Evolutionary conservation across 2,329 filamentous ascomycete genomes (phyloP).

Genomic region (Gyromitra esculenta): DNA sequence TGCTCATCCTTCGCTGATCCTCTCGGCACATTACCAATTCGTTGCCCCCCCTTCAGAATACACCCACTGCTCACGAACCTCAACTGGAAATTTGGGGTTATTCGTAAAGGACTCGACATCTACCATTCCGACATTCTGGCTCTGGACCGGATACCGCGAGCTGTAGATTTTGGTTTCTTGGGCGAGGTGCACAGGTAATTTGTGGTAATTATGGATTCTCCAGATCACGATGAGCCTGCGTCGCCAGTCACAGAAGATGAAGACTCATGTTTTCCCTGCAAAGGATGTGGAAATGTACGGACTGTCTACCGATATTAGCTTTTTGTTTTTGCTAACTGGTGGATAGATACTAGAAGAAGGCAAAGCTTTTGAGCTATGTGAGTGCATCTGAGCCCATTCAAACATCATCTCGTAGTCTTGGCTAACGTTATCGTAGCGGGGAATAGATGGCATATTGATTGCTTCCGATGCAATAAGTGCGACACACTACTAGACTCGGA

Average conservation of each 20-base stretch:
- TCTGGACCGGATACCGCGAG: constrained; percentile 41
- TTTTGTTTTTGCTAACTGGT: constrained; percentile 47
- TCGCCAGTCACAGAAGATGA: constrained; percentile 69
- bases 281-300: constrained; percentile 88
- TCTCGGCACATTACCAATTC: constrained; percentile 39
- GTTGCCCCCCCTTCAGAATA: constrained; percentile 38
- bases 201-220: constrained; percentile 55
- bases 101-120: constrained; percentile 19
- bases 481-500: constrained; percentile 96
- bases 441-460: constrained; percentile 98
- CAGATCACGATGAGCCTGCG: constrained; percentile 55
- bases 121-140: constrained; percentile 37
- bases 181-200: constrained; percentile 41
- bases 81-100: constrained; percentile 23
- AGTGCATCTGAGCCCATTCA: constrained; percentile 59
- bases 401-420: constrained; percentile 50
- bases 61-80: constrained; percentile 21
- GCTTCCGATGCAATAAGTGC: constrained; percentile 97
- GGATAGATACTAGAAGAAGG: constrained; percentile 93
- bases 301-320: constrained; percentile 50
- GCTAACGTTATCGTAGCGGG: constrained; percentile 71
- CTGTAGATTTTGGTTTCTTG: constrained; percentile 32
- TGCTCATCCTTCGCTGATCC: constrained; percentile 30
- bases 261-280: constrained; percentile 84
- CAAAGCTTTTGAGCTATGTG: constrained; percentile 97